These are phyloP conservation scores for Ogataea pilisensis DNA, from an alignment of 805 yeast genomes.

Conservation along the genomic window DNA sequence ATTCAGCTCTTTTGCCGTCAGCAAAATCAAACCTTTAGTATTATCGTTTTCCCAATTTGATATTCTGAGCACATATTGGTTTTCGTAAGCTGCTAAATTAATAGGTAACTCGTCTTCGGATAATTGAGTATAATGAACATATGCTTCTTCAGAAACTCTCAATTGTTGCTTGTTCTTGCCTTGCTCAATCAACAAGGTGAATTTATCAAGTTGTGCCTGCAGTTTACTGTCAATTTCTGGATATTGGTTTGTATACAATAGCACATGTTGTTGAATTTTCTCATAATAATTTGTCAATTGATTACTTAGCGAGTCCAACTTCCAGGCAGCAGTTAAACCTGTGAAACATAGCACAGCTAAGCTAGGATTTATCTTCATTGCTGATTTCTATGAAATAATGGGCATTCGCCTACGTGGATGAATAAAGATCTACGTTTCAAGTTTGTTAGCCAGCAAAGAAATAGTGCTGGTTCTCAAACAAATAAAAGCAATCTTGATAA, in stretches of 20 bases:
- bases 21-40: constrained; percentile 20
- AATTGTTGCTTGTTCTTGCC: not conserved
- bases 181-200: not conserved
- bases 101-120: constrained; percentile 33
- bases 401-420: too few relatives aligned
- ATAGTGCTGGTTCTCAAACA: too few relatives aligned
- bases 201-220: not conserved
- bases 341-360: constrained; percentile 1
- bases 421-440: too few relatives aligned
- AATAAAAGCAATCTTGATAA: not conserved
- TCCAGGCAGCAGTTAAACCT: not conserved
- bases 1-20: constrained; percentile 14
- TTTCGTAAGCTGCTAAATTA: constrained; percentile 37
- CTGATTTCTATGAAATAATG: too few relatives aligned
- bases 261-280: not conserved
- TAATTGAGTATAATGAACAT: constrained; percentile 31
- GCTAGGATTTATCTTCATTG: not conserved
- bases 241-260: not conserved
- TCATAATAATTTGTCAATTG: not conserved
- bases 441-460: too few relatives aligned
- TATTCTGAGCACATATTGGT: constrained; percentile 44
- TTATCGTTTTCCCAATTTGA: constrained; percentile 23
- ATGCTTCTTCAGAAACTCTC: not conserved
- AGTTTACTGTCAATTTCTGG: not conserved
- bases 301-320: not conserved